Percentiles rank a stretch among this genome's conserved stretches.
phyloP scores from a whole-genome alignment of 2,329 filamentous ascomycete species.

The Capronia coronata region DNA sequence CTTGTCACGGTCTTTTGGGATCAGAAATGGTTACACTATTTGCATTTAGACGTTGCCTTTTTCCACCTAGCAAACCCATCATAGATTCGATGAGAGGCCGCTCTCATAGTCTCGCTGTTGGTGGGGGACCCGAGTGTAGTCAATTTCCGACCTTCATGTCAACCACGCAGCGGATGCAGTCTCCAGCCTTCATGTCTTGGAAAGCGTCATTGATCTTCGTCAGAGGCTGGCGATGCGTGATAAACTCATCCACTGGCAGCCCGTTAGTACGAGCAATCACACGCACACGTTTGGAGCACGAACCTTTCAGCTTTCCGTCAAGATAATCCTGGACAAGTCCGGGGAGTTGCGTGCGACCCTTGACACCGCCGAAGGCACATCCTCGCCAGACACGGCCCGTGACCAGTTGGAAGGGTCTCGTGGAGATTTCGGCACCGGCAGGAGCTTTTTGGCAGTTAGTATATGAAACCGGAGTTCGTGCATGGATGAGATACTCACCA shows the following conservation, averaged over 20 bases:
- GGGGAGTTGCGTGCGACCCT: conserved; percentile 87
- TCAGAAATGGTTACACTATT: background rate
- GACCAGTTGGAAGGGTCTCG: conserved; percentile 88
- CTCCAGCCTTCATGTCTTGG: conserved; percentile 87
- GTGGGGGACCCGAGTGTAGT: conserved; percentile 27
- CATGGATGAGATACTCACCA: conserved; percentile 43
- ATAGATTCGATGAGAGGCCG: background rate
- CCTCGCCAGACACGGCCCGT: conserved; percentile 97
- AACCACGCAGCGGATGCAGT: conserved; percentile 94
- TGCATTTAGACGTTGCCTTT: background rate
- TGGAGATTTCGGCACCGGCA: conserved; percentile 23
- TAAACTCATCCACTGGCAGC: conserved; percentile 79
- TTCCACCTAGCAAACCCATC: background rate
- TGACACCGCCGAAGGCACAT: conserved; percentile 96
- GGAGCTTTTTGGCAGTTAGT: conserved; percentile 14
- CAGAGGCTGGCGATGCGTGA: conserved; percentile 85
- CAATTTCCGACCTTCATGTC: conserved; percentile 45
- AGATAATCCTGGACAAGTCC: conserved; percentile 85
- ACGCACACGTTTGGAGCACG: too few relatives aligned
- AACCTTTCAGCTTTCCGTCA: conserved; percentile 74
- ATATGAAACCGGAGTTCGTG: background rate
- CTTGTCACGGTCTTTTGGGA: too few relatives aligned
- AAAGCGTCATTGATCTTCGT: conserved; percentile 83
- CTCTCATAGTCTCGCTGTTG: background rate
- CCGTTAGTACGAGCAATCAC: too few relatives aligned